Evolutionary conservation across 169 alveolate genomes (phyloP).

Genomic region (Eimeria necatrix): DNA sequence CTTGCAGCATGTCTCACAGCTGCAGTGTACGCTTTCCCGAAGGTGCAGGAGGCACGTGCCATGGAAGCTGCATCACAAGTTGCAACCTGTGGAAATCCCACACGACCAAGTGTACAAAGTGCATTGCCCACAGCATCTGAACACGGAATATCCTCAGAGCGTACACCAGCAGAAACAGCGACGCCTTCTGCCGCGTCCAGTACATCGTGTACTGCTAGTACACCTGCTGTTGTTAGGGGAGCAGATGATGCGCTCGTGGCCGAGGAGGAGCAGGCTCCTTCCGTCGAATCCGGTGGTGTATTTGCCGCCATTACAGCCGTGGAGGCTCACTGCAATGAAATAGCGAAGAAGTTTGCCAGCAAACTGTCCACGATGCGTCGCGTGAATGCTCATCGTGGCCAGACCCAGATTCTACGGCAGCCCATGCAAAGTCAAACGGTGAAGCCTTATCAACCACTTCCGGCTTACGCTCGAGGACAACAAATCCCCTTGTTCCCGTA

Average conservation of each 20-base stretch:
- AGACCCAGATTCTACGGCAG: background rate
- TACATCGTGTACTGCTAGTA: background rate
- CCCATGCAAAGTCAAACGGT: background rate
- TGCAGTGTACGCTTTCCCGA: background rate
- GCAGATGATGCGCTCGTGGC: background rate
- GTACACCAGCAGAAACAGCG: background rate
- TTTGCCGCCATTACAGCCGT: constrained; percentile 24
- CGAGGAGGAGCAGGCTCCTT: background rate
- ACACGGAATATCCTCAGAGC: background rate
- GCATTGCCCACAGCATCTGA: constrained; percentile 3
- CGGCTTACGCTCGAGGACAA: background rate
- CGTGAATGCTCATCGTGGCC: background rate
- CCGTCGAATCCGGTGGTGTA: constrained; percentile 1
- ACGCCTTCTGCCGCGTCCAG: background rate
- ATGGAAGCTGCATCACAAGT: background rate
- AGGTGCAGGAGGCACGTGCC: background rate
- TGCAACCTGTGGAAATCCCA: background rate
- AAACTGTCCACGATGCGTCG: background rate
- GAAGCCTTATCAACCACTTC: constrained; percentile 8
- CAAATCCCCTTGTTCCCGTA: constrained; percentile 12
- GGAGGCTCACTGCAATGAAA: constrained; percentile 11
- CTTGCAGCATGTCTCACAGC: constrained; percentile 10
- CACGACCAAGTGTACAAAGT: background rate
- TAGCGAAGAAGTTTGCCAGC: background rate
- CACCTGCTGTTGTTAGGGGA: background rate